Evolutionary conservation across 116 monocot genomes (phyloP), one percentile per base, ranked within the genome.

Genomic region (Dioscorea cayenensis): DNA sequence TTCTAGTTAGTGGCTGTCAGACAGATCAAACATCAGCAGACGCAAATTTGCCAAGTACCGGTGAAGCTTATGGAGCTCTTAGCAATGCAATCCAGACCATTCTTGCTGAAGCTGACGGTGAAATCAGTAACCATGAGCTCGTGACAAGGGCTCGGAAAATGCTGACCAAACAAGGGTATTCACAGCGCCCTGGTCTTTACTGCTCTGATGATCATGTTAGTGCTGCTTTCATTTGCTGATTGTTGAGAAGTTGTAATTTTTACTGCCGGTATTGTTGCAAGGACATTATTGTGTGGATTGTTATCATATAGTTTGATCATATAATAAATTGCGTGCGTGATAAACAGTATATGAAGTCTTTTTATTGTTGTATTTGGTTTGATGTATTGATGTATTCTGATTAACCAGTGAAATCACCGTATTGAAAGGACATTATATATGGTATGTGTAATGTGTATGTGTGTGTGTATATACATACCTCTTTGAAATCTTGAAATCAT

Each of bases 1-100:
- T 94, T 29, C 73, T 99, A 17, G 89, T 99, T 70, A 99, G 99
- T 25, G 99, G 99, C 7, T 99, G 99, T 76, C 94, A 99, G 80
- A 87, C 87, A 7, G 86, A 99, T 69, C 89, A 99, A 83, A 99
- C 99, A 6, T 99, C 99, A 0, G 99, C 99, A 0, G 94, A 99
- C 60, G 99, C 99, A 0, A 89, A 67, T 49, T 32, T 32, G 32
- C 82, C 90, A 5, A 20, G 71, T 3, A 32, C 82, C 0, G 35
- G 66, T 17, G 83, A 77, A 19, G 84, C 99, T 23, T 99, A 94
- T 67, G 99, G 99, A 20, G 99, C 99, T 60, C 83, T 90, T 4
- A 99, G 99, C 86, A 87, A 99, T 66, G 91, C 94, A 4, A 91
- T 99, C 52, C 94, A 94, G 78, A 75, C 67, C 28, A 82, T 99